Evolutionary conservation across 163 green algal genomes (phyloP).

Genomic region (Smithsoniella earleae): DNA sequence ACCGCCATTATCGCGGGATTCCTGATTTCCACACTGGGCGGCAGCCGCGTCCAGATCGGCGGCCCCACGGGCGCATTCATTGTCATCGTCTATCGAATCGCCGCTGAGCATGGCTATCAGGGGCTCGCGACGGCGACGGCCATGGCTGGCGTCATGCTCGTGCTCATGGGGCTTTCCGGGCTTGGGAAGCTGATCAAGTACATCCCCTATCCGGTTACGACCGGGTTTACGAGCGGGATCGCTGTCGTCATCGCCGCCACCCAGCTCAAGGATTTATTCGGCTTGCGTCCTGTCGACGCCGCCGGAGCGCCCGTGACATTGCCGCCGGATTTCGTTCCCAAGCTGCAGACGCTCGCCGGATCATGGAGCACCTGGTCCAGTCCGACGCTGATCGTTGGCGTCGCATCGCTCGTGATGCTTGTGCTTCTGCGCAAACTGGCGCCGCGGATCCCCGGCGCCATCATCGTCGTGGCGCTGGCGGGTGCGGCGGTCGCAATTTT

Average conservation of each 20-base stretch:
- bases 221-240: slow-evolving; percentile 38
- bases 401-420: too few species aligned
- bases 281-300: too few species aligned
- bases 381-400: too few species aligned
- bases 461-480: too few species aligned
- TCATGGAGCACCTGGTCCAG: too few species aligned
- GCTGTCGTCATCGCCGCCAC: slow-evolving; percentile 38
- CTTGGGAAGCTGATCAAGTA: slow-evolving; percentile 35
- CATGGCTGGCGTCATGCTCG: slow-evolving; percentile 33
- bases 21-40: slow-evolving; percentile 33
- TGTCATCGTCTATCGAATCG: slow-evolving; percentile 36
- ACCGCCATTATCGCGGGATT: slow-evolving; percentile 36
- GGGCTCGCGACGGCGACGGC: slow-evolving; percentile 33
- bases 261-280: slow-evolving; percentile 36
- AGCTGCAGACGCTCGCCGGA: too few species aligned
- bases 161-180: slow-evolving; percentile 35
- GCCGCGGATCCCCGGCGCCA: too few species aligned
- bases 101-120: slow-evolving; percentile 29
- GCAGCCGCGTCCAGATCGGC: slow-evolving; percentile 33
- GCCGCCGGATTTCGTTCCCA: too few species aligned
- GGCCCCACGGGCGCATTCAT: slow-evolving; percentile 40
- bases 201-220: slow-evolving; percentile 31
- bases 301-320: too few species aligned
- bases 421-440: too few species aligned
- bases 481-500: too few species aligned